Conservation (phyloP, 495 filamentous ascomycete genomes). For the Hamigera avellanea region DNA sequence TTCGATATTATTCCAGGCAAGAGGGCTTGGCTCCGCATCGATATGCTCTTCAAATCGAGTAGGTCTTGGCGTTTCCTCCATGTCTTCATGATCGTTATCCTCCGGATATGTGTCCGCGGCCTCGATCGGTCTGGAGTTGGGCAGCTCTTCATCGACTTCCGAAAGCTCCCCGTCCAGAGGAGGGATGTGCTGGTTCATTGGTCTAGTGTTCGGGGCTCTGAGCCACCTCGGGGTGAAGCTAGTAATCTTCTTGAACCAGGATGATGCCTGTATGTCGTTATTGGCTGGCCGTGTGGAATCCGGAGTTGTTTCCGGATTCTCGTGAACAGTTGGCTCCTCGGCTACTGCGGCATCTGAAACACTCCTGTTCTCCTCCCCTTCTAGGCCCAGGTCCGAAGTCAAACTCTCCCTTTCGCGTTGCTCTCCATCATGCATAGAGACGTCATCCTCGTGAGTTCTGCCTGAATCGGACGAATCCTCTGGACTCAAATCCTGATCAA, state of each 20-base stretch:
- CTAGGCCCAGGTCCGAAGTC: slow-evolving; percentile 2
- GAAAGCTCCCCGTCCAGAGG: background rate
- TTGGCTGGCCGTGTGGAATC: slow-evolving; percentile 7
- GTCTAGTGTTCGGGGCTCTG: slow-evolving; percentile 18
- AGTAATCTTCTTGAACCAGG: slow-evolving; percentile 29
- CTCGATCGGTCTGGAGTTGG: slow-evolving; percentile 5
- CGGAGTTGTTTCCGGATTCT: slow-evolving; percentile 15
- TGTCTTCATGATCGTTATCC: slow-evolving; percentile 4
- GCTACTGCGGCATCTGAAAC: slow-evolving; percentile 8
- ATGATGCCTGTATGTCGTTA: slow-evolving; percentile 15
- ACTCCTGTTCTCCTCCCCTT: slow-evolving; percentile 9
- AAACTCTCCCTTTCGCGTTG: slow-evolving; percentile 8
- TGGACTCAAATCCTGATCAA: slow-evolving; percentile 10
- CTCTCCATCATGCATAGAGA: background rate
- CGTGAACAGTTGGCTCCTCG: slow-evolving; percentile 8
- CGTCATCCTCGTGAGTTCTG: background rate
- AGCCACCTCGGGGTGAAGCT: slow-evolving; percentile 30
- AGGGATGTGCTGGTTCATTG: slow-evolving; percentile 9
- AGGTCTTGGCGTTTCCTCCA: slow-evolving; percentile 3
- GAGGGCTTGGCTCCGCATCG: slow-evolving; percentile 4
- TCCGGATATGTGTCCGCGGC: slow-evolving; percentile 6
- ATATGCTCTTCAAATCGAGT: slow-evolving; percentile 1
- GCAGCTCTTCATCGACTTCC: background rate
- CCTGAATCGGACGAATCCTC: background rate
- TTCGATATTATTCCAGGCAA: slow-evolving; percentile 4